A percentile compares a stretch with the other conserved stretches of the same genome.
Conservation (phyloP, 768 basidiomycete species). For the Pleurotus tuber-regium region DNA sequence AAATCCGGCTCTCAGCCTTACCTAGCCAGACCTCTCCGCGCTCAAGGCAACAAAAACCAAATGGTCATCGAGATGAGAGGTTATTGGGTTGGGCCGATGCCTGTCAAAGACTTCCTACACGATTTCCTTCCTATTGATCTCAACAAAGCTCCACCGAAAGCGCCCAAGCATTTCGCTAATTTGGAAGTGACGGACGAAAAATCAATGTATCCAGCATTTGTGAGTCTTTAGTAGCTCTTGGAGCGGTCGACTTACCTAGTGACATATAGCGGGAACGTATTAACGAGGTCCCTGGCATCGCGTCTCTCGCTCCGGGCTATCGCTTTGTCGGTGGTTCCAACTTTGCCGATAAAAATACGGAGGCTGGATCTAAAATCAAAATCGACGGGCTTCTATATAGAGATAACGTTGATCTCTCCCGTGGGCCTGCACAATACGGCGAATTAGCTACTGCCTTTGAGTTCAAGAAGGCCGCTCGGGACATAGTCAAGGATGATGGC, state of each 20-base stretch:
- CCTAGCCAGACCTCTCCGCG: no score
- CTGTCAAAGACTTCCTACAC: constrained; percentile 11
- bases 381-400: constrained; percentile 10
- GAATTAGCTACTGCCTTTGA: constrained; percentile 5
- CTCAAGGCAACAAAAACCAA: no score
- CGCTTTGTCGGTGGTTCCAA: constrained; percentile 13
- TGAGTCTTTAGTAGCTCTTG: constrained; percentile 10
- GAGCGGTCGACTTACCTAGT: neutral
- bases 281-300: neutral
- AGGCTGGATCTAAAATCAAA: neutral
- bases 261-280: constrained; percentile 4
- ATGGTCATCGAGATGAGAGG: neutral
- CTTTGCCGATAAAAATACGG: constrained; percentile 3
- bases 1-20: no score
- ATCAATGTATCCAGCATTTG: no score
- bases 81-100: constrained; percentile 14
- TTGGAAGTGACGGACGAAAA: neutral
- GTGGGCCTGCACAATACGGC: constrained; percentile 12
- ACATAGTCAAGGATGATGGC: neutral
- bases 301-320: constrained; percentile 9
- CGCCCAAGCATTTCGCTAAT: neutral
- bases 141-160: neutral
- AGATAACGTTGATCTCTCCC: neutral
- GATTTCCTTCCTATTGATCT: neutral
- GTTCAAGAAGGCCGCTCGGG: neutral